Evolutionary conservation across 495 filamentous ascomycete species (phyloP).

Genomic region (Neurospora sublineolata): DNA sequence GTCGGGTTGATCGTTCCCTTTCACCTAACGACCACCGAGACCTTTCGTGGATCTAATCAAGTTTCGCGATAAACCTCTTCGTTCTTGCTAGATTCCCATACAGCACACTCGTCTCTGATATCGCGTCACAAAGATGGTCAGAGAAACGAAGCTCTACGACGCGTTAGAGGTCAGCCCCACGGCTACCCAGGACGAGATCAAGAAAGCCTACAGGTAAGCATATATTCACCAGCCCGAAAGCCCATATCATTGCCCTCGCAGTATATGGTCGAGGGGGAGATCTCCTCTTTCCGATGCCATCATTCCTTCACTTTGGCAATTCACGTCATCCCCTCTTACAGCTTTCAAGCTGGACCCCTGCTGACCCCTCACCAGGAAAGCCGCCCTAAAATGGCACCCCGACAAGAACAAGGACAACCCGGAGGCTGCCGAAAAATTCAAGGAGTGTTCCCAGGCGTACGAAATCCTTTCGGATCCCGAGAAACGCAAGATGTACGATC

Average conservation of each 20-base stretch:
- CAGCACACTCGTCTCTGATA: not conserved
- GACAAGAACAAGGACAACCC: constrained; percentile 96
- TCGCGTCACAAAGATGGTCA: constrained; percentile 51
- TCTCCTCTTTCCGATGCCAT: not conserved
- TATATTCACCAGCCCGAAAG: not conserved
- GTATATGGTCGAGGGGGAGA: not conserved
- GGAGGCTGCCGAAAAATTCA: constrained; percentile 75
- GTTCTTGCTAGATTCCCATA: not conserved
- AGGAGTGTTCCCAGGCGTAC: constrained; percentile 92
- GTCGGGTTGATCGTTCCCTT: not conserved
- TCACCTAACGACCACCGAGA: not conserved
- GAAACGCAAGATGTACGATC: constrained; percentile 91
- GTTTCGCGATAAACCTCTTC: not conserved
- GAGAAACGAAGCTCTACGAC: constrained; percentile 81
- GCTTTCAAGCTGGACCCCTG: not conserved
- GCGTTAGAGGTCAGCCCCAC: constrained; percentile 61
- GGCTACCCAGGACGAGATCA: constrained; percentile 85
- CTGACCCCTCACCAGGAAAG: constrained; percentile 47
- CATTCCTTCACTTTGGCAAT: not conserved
- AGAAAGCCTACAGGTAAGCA: constrained; percentile 83
- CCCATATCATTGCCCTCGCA: not conserved
- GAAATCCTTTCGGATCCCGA: constrained; percentile 96
- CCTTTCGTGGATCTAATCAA: not conserved
- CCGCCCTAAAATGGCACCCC: constrained; percentile 84
- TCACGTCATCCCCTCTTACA: not conserved